These are phyloP conservation scores for Neurospora pannonica DNA, from an alignment of 495 filamentous ascomycete species.

Conservation along the genomic window DNA sequence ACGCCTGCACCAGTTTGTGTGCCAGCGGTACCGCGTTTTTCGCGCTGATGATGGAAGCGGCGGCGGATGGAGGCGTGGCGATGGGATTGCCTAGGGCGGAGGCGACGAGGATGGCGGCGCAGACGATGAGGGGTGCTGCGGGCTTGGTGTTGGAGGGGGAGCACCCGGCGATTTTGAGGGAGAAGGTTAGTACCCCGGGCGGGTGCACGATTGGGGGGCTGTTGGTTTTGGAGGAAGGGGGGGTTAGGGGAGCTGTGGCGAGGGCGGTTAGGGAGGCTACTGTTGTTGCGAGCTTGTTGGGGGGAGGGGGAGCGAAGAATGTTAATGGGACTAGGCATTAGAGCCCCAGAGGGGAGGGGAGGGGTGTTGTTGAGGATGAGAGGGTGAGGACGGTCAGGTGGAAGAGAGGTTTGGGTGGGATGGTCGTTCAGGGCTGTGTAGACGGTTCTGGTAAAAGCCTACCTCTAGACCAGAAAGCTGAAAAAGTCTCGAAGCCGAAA, in stretches of 20 bases:
- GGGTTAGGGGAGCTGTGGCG: conserved; percentile 58
- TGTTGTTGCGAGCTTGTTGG: conserved; percentile 59
- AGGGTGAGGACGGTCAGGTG: not conserved
- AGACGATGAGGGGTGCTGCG: conserved; percentile 66
- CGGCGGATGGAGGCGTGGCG: conserved; percentile 69
- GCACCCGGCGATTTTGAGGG: conserved; percentile 64
- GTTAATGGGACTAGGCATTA: conserved; percentile 27
- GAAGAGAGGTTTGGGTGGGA: not conserved
- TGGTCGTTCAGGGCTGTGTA: not conserved
- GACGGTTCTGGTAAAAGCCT: not conserved
- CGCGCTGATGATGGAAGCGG: conserved; percentile 65
- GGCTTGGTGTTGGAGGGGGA: conserved; percentile 61
- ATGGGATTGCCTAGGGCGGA: conserved; percentile 72
- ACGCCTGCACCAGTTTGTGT: conserved; percentile 64
- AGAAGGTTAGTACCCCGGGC: conserved; percentile 72
- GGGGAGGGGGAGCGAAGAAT: conserved; percentile 44
- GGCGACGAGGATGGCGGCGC: conserved; percentile 71
- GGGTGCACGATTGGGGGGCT: conserved; percentile 74
- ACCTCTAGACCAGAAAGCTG: not conserved
- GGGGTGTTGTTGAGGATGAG: conserved; percentile 6
- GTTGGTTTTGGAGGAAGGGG: conserved; percentile 66
- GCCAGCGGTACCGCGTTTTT: conserved; percentile 74
- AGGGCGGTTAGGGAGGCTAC: conserved; percentile 71
- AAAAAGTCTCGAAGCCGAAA: not conserved
- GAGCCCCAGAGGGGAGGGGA: not conserved